phyloP scores from a whole-genome alignment of 2,329 filamentous ascomycete genomes.

The Xylariomycetidae sp. region DNA sequence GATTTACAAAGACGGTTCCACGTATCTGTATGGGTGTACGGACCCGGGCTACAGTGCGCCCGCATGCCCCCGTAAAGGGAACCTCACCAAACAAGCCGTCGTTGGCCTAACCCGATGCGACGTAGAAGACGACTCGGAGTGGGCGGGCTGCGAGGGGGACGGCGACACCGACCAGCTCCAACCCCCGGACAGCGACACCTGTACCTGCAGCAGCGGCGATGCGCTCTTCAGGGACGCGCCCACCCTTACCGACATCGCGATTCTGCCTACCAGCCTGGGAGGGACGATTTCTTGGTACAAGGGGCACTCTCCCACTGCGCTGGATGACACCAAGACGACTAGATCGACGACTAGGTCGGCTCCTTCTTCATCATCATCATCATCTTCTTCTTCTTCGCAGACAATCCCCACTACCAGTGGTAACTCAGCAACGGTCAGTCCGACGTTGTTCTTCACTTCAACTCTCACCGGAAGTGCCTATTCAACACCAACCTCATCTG shows the following conservation, averaged over 20 bases:
- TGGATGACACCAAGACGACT: neutral
- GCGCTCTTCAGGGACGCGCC: slow-evolving; percentile 8
- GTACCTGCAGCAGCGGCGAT: slow-evolving; percentile 6
- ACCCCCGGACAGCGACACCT: slow-evolving; percentile 3
- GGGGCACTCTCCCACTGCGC: slow-evolving; percentile 4
- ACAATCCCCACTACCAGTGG: no score
- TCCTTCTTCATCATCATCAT: slow-evolving; percentile 1
- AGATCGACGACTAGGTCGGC: neutral
- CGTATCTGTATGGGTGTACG: slow-evolving; percentile 19
- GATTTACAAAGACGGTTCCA: slow-evolving; percentile 6
- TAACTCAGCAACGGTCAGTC: no score
- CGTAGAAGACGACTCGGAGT: slow-evolving; percentile 1
- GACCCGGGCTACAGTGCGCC: slow-evolving; percentile 8
- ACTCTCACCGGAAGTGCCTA: neutral
- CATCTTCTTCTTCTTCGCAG: no score
- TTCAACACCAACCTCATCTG: slow-evolving; percentile 1
- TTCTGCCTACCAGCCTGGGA: slow-evolving; percentile 7
- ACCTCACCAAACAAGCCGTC: slow-evolving; percentile 10
- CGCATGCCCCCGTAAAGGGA: slow-evolving; percentile 12
- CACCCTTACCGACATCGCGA: slow-evolving; percentile 6
- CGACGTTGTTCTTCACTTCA: neutral
- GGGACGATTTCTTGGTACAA: slow-evolving; percentile 11
- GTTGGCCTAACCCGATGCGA: slow-evolving; percentile 11
- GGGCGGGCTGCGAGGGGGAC: slow-evolving; percentile 13
- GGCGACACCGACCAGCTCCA: slow-evolving; percentile 5